Conservation (phyloP, 345 rosid species). For the Melaleuca alternifolia region DNA sequence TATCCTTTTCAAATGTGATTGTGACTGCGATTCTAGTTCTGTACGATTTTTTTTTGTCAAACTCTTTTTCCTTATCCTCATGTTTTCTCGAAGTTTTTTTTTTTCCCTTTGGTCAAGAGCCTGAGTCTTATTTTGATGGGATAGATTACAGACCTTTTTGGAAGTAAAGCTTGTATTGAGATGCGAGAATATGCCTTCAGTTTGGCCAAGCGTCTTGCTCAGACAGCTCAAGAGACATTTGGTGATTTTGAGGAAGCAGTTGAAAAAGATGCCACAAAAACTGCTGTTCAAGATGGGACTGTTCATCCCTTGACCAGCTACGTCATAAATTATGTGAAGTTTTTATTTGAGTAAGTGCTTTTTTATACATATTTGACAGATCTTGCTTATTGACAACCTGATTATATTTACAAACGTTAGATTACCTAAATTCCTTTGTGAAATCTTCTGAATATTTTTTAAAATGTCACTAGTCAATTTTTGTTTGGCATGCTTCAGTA, state of each 20-base stretch:
- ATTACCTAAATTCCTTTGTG: not conserved
- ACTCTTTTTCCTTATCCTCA: not conserved
- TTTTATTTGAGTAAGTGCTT: slow-evolving; percentile 77
- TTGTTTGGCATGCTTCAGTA: not conserved
- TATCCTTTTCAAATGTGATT: not conserved
- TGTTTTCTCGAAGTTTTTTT: not conserved
- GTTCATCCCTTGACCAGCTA: slow-evolving; percentile 98
- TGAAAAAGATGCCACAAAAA: slow-evolving; percentile 93
- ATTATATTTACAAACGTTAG: not conserved
- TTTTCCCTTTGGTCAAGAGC: not conserved
- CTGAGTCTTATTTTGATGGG: not conserved
- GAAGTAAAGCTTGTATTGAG: slow-evolving; percentile 55
- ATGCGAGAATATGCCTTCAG: slow-evolving; percentile 70
- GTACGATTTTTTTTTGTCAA: not conserved
- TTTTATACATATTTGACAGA: not conserved
- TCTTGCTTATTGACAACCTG: not conserved
- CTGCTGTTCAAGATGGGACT: slow-evolving; percentile 94
- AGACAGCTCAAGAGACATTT: slow-evolving; percentile 90
- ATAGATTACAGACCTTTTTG: slow-evolving; percentile 62
- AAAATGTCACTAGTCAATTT: not conserved
- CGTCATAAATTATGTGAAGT: slow-evolving; percentile 89
- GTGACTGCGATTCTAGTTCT: not conserved
- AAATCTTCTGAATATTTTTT: not conserved
- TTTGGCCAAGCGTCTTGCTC: slow-evolving; percentile 76
- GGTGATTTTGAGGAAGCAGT: slow-evolving; percentile 96